Evolutionary conservation across 1,284 basidiomycete genomes (phyloP), one percentile per base, ranked within the genome.

Genomic region (Hemileccinum hortonii): DNA sequence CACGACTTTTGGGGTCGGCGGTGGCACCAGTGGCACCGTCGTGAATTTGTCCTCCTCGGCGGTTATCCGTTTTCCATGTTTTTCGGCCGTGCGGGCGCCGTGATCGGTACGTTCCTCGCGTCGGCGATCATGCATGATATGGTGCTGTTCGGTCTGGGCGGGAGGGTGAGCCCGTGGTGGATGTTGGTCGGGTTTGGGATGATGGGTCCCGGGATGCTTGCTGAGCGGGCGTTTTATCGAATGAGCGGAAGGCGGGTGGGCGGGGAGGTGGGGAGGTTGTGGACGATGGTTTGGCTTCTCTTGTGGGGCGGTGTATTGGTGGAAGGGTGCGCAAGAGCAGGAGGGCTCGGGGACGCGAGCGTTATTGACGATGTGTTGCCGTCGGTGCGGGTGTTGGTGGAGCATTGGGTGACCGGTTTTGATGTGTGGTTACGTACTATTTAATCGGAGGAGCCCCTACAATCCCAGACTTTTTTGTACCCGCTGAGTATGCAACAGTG

Each of bases 311-410:
- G 26, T 26, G 8, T 26, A 8, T 7, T 26, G 26, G 26, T 40
- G 21, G 39, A 40, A 46, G 78, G 73, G 3, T 82, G 78, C 74
- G 66, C 21, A 8, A 40, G 39, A 21, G 9, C 39, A 15, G 14
- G 33, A 7, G 50, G n/a, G 52, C 42, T 5, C 2, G 35, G 26
- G 6, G 26, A 9, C 9, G 26, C 26, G 26, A 26, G 26, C 26
- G 2, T 26, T 5, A 44, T 61, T 2, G 63, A 62, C 36, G 41
- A 26, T 26, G 26, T 26, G 26, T 26, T 26, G 39, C 18, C 39
- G 15, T 63, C 48, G 5, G 24, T 54, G 47, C 60, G 49, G 47
- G 47, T 24, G 3, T 6, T 32, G 37, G 55, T 67, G 19, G 54
- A 58, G 29, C 36, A 19, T 22, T 29, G 30, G 24, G 50, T 53